Evolutionary conservation across 75 land plant genomes (phyloP).

Genomic region (Pinus tabuliformis): DNA sequence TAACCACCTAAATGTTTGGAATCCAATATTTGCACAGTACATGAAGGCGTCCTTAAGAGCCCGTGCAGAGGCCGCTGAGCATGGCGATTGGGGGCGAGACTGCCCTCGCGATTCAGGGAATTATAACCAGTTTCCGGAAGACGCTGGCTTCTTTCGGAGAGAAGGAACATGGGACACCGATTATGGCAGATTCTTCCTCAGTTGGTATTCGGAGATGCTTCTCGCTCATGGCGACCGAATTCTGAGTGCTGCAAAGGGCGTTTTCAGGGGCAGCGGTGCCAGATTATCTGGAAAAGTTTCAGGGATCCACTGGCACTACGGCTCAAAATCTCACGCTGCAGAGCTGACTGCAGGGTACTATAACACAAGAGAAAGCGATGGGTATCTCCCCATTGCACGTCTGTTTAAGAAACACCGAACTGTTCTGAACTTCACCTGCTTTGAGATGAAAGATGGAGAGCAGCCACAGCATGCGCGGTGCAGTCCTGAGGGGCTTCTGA

Average conservation of each 20-base stretch:
- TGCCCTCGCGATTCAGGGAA: conserved; percentile 84
- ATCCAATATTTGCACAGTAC: conserved; percentile 38
- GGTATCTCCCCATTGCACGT: conserved; percentile 74
- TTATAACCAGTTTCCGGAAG: conserved; percentile 91
- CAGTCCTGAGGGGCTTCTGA: conserved; percentile 76
- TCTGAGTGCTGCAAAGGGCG: conserved; percentile 57
- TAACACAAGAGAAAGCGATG: conserved; percentile 77
- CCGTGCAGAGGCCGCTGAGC: conserved; percentile 59
- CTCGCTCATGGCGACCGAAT: conserved; percentile 78
- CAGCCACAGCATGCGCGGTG: conserved; percentile 68
- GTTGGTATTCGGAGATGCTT: conserved; percentile 86
- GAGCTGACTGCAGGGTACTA: conserved; percentile 96
- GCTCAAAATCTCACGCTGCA: conserved; percentile 76
- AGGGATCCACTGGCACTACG: conserved; percentile 97
- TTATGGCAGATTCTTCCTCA: conserved; percentile 83
- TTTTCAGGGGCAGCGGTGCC: conserved; percentile 78
- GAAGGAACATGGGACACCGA: conserved; percentile 90
- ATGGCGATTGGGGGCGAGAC: conserved; percentile 67
- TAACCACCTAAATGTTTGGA: too few species aligned
- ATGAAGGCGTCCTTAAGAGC: conserved; percentile 81
- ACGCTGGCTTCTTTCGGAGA: conserved; percentile 68
- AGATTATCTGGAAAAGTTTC: conserved; percentile 85
- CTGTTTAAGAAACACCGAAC: conserved; percentile 68
- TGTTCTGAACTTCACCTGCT: conserved; percentile 89
- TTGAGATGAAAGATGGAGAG: conserved; percentile 87